Evolutionary conservation across 1,284 basidiomycete genomes (phyloP).

Genomic region (Pholiota adiposa): DNA sequence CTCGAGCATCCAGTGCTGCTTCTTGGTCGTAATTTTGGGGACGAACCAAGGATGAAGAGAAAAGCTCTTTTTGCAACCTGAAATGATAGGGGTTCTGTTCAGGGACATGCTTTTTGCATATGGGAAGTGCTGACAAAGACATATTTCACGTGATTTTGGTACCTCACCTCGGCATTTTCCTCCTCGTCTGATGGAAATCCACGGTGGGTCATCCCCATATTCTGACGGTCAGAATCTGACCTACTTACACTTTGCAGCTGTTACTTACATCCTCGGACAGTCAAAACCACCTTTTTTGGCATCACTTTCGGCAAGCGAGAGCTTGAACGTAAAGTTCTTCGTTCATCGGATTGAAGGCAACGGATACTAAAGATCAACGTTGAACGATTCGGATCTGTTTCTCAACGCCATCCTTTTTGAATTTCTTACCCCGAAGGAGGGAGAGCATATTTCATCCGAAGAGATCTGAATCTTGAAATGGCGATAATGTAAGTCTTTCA

Average conservation of each 20-base stretch:
- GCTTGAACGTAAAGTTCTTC: too few species aligned
- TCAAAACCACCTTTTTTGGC: not conserved
- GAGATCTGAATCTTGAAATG: not conserved
- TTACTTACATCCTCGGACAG: not conserved
- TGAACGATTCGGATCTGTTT: too few species aligned
- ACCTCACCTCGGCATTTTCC: not conserved
- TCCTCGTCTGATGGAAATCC: not conserved
- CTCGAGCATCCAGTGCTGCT: constrained; percentile 1
- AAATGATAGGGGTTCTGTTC: not conserved
- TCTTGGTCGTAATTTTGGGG: not conserved
- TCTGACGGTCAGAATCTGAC: too few species aligned
- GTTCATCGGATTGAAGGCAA: too few species aligned
- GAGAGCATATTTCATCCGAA: not conserved
- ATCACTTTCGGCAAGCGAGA: too few species aligned
- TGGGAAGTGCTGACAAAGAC: not conserved
- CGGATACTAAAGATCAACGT: too few species aligned
- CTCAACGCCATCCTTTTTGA: not conserved
- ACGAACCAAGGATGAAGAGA: not conserved
- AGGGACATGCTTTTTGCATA: not conserved
- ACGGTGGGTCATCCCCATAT: too few species aligned
- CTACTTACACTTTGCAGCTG: not conserved
- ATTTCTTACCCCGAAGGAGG: not conserved
- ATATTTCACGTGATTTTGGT: not conserved
- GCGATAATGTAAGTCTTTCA: not conserved
- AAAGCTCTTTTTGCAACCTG: not conserved